Evolutionary conservation across 2,329 filamentous ascomycete genomes (phyloP).

Genomic region (Sporothrix sp.): DNA sequence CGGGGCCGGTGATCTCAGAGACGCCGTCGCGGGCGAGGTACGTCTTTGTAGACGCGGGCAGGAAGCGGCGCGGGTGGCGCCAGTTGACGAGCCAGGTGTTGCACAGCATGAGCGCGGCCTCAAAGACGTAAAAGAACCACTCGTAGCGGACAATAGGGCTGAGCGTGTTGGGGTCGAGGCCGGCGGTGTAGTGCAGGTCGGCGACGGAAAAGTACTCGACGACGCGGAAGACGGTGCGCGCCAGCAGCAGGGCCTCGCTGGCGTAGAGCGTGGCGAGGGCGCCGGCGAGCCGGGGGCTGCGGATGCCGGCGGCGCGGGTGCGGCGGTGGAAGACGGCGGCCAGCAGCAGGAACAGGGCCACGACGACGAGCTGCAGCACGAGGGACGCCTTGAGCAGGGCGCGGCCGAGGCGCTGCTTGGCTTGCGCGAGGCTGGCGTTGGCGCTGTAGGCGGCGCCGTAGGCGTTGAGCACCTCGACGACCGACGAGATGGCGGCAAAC

Average conservation of each 20-base stretch:
- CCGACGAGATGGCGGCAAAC: conserved; percentile 37
- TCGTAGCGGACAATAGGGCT: conserved; percentile 42
- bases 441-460: conserved; percentile 39
- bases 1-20: conserved; percentile 39
- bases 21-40: conserved; percentile 41
- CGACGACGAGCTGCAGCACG: conserved; percentile 45
- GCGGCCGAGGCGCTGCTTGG: conserved; percentile 32
- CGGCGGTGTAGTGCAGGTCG: conserved; percentile 45
- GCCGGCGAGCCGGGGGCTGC: conserved; percentile 24
- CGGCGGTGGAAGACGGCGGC: conserved; percentile 39
- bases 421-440: conserved; percentile 32
- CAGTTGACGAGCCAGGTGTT: conserved; percentile 42
- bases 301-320: conserved; percentile 29
- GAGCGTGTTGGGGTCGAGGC: conserved; percentile 49
- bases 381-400: conserved; percentile 41
- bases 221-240: conserved; percentile 47
- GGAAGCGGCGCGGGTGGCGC: conserved; percentile 39
- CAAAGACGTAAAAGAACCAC: conserved; percentile 51
- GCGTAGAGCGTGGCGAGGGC: conserved; percentile 41
- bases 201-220: conserved; percentile 49
- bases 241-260: conserved; percentile 38
- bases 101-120: conserved; percentile 41
- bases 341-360: conserved; percentile 38
- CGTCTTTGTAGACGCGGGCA: conserved; percentile 39
- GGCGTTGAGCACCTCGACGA: conserved; percentile 40